A percentile compares a stretch with the other conserved stretches of the same genome.
These are phyloP conservation scores for Skeletonema tropicum DNA, from an alignment of 108 stramenopile species.

Conservation along the genomic window DNA sequence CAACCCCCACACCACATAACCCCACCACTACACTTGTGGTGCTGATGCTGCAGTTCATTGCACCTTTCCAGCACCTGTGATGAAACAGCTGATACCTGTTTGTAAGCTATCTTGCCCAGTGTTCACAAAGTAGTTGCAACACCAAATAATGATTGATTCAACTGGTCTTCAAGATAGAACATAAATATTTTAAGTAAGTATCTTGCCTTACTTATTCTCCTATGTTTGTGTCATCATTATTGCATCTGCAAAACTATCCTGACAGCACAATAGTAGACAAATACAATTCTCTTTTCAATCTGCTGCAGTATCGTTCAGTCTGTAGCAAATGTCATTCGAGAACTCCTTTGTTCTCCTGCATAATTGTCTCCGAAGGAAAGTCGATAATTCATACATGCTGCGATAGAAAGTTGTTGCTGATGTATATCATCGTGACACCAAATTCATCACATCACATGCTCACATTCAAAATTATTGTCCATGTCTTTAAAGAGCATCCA, in stretches of 20 bases:
- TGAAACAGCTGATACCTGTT: neutral
- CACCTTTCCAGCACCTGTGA: neutral
- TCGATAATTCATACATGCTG: neutral
- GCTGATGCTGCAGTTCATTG: neutral
- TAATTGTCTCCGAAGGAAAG: neutral
- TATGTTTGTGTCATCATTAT: neutral
- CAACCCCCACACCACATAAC: neutral
- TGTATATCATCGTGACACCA: neutral
- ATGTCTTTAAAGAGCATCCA: slow-evolving; percentile 17
- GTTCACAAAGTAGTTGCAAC: too few species aligned
- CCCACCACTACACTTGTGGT: neutral
- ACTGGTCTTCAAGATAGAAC: too few species aligned
- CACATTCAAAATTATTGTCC: neutral
- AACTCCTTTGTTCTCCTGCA: neutral
- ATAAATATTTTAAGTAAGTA: too few species aligned
- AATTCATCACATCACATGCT: neutral
- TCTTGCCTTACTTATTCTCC: neutral
- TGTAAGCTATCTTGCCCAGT: neutral
- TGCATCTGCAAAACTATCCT: neutral
- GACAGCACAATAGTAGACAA: neutral
- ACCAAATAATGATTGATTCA: too few species aligned
- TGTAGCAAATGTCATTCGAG: slow-evolving; percentile 35
- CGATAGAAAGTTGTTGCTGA: neutral
- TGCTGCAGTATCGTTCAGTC: slow-evolving; percentile 3
- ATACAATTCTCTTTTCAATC: slow-evolving; percentile 14